Evolutionary conservation across 1,139 yeast genomes (phyloP).

Genomic region (Kluyveromyces marxianus): DNA sequence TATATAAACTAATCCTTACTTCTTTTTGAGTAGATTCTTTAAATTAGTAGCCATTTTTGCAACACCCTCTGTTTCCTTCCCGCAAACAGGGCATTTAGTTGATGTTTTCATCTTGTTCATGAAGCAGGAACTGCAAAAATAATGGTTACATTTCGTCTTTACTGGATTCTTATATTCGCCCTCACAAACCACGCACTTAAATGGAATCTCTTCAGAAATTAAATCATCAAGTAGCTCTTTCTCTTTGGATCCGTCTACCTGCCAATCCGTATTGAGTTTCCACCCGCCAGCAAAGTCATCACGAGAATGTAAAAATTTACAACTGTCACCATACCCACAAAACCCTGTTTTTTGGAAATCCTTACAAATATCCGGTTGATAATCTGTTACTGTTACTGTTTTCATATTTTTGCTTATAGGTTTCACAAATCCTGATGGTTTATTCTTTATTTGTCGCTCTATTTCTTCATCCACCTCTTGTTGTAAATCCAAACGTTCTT

Average conservation of each 20-base stretch:
- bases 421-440: slow-evolving; percentile 4
- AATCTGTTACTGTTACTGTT: slow-evolving; percentile 75
- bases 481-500: slow-evolving; percentile 5
- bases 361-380: slow-evolving; percentile 91
- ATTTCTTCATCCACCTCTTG: background rate
- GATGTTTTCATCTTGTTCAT: slow-evolving; percentile 41
- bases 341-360: slow-evolving; percentile 88
- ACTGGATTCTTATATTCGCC: slow-evolving; percentile 51
- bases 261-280: slow-evolving; percentile 72
- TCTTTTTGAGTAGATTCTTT: slow-evolving; percentile 7
- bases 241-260: slow-evolving; percentile 26
- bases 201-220: slow-evolving; percentile 38
- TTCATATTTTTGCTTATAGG: slow-evolving; percentile 46
- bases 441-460: background rate
- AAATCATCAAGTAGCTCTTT: slow-evolving; percentile 13
- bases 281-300: slow-evolving; percentile 77
- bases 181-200: slow-evolving; percentile 59
- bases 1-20: background rate
- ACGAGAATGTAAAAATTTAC: slow-evolving; percentile 86
- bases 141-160: slow-evolving; percentile 57
- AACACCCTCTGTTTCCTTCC: slow-evolving; percentile 49
- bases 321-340: slow-evolving; percentile 98
- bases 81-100: slow-evolving; percentile 51
- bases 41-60: slow-evolving; percentile 24
- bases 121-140: slow-evolving; percentile 62